phyloP scores from a whole-genome alignment of 169 alveolate species.

The Perkinsus olseni region DNA sequence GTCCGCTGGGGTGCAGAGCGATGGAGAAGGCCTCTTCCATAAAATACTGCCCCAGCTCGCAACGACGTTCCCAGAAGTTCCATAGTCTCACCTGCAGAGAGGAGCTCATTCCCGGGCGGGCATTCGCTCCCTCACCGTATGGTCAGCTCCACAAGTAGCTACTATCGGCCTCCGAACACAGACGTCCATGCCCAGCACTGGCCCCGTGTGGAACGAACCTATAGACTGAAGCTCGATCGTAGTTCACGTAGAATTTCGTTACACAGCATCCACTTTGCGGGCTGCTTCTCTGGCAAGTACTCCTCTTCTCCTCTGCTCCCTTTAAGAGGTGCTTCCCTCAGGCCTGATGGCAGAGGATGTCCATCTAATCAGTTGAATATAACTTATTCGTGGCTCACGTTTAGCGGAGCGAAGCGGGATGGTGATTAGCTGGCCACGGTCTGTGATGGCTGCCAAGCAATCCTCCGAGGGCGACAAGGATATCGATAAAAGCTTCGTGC shows the following conservation, averaged over 20 bases:
- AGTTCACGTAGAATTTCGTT: background rate
- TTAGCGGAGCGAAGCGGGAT: background rate
- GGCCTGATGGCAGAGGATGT: too few species aligned
- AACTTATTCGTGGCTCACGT: background rate
- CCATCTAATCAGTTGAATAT: background rate
- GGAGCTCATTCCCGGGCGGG: background rate
- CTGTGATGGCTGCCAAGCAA: background rate
- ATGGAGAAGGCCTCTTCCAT: slow-evolving; percentile 76
- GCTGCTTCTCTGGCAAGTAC: background rate
- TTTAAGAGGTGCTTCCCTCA: background rate
- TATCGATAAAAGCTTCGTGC: background rate
- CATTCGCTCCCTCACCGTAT: slow-evolving; percentile 45
- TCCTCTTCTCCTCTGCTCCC: background rate
- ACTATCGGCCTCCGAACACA: slow-evolving; percentile 77
- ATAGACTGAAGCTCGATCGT: background rate
- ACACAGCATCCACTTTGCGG: background rate
- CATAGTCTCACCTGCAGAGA: slow-evolving; percentile 50
- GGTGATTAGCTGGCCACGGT: background rate
- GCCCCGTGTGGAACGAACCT: background rate
- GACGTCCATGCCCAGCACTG: slow-evolving; percentile 73
- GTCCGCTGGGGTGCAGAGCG: slow-evolving; percentile 86
- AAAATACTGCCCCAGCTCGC: slow-evolving; percentile 71
- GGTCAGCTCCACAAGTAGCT: slow-evolving; percentile 82
- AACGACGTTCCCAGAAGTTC: slow-evolving; percentile 67
- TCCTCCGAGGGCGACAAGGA: background rate